Percentiles rank a stretch among this genome's conserved stretches.
Evolutionary conservation across 306 rosid genomes (phyloP).

Genomic region (Begonia masoniana): DNA sequence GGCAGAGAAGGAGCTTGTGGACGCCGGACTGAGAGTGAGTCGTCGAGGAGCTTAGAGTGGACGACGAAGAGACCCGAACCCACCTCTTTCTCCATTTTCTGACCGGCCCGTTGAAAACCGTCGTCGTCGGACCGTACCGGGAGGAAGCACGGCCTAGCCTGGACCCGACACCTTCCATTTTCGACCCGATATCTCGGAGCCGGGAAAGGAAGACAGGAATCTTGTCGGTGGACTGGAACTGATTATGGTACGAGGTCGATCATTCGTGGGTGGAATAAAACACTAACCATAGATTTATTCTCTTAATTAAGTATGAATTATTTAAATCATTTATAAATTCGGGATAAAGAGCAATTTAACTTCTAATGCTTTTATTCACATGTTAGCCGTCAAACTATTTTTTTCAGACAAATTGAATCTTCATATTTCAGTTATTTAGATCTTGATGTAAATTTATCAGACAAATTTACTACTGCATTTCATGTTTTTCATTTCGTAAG

Average conservation of each 20-base stretch:
- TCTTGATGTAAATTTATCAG: no score
- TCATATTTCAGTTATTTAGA: no score
- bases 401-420: no score
- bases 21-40: slow-evolving; percentile 29
- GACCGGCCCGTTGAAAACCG: slow-evolving; percentile 91
- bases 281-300: no score
- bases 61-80: slow-evolving; percentile 57
- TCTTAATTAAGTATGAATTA: no score
- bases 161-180: slow-evolving; percentile 83
- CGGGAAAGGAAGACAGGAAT: not conserved
- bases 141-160: slow-evolving; percentile 85
- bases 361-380: no score
- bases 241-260: not conserved
- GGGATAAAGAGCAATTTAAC: no score
- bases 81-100: slow-evolving; percentile 95
- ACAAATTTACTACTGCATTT: no score
- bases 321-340: no score
- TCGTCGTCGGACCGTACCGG: slow-evolving; percentile 68
- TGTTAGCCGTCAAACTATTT: no score
- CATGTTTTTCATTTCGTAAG: no score
- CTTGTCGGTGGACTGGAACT: not conserved
- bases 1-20: slow-evolving; percentile 60
- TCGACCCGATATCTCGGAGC: not conserved
- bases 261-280: not conserved
- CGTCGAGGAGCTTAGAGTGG: slow-evolving; percentile 20